Percentiles rank a stretch among this genome's conserved stretches.
phyloP scores from a whole-genome alignment of 805 yeast genomes.

The Kluyveromyces aestuarii region DNA sequence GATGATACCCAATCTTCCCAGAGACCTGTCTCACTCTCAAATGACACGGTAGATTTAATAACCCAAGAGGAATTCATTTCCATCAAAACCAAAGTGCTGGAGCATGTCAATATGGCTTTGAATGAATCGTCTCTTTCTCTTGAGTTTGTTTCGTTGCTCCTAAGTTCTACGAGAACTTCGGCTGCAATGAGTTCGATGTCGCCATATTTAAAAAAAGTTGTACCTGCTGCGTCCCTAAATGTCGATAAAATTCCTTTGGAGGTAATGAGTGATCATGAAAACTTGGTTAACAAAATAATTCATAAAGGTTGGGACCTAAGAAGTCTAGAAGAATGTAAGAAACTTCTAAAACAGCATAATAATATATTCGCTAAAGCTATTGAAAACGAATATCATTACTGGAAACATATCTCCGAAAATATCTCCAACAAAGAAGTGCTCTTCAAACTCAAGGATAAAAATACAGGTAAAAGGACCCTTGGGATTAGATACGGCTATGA shows the following conservation, averaged over 20 bases:
- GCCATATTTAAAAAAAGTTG: conserved; percentile 64
- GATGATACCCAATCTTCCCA: conserved; percentile 6
- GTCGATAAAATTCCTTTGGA: conserved; percentile 28
- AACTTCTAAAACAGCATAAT: conserved; percentile 43
- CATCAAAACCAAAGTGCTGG: conserved; percentile 45
- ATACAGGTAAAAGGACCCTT: conserved; percentile 41
- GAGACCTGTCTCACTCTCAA: not conserved
- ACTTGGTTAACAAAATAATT: conserved; percentile 19
- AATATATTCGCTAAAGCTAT: conserved; percentile 45
- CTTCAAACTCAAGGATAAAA: conserved; percentile 55
- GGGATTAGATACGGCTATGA: conserved; percentile 88
- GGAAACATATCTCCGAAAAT: conserved; percentile 39
- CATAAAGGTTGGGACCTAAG: conserved; percentile 75
- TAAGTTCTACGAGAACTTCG: conserved; percentile 75
- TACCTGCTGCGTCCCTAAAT: conserved; percentile 67
- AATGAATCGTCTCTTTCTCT: conserved; percentile 84
- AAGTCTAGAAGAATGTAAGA: conserved; percentile 49
- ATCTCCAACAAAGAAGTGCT: conserved; percentile 29
- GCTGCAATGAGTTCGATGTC: conserved; percentile 85
- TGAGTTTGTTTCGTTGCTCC: conserved; percentile 76
- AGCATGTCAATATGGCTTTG: conserved; percentile 53
- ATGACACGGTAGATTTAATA: not conserved
- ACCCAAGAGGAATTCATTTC: conserved; percentile 35
- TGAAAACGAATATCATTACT: conserved; percentile 44
- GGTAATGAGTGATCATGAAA: conserved; percentile 14